Conservation (phyloP, 257 asterid genomes). For the Scutellaria barbata region DNA sequence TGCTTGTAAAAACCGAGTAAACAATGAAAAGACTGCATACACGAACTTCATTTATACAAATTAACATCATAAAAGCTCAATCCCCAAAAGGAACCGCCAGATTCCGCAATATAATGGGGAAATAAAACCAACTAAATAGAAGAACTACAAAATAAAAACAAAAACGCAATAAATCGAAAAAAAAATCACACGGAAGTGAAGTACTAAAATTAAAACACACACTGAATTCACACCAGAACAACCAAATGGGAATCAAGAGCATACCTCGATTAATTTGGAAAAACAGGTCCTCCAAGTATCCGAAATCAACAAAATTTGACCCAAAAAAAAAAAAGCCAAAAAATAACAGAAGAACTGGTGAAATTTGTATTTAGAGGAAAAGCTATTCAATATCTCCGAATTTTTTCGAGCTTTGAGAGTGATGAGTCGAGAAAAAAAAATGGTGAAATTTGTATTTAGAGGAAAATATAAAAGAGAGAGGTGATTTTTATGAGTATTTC, state of each 20-base stretch:
- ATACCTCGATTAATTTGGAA: conserved; percentile 27
- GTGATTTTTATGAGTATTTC: background rate
- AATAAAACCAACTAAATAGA: background rate
- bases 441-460: background rate
- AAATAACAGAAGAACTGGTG: background rate
- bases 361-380: too few relatives aligned
- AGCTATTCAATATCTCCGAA: background rate
- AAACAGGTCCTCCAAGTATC: background rate
- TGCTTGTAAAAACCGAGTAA: too few relatives aligned
- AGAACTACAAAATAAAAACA: background rate
- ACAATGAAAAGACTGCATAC: background rate
- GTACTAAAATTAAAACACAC: background rate
- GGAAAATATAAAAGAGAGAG: background rate
- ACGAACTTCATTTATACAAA: conserved; percentile 24
- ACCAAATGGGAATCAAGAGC: background rate
- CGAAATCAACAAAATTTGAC: background rate
- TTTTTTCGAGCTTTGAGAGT: background rate
- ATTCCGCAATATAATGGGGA: background rate
- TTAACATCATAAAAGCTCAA: background rate
- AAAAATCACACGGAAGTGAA: background rate
- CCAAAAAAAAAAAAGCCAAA: background rate
- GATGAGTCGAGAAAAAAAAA: background rate
- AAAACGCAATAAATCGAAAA: background rate
- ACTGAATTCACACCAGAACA: background rate
- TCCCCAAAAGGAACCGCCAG: background rate